Conservation (phyloP, 2,329 filamentous ascomycete genomes). For the Botrytis byssoidea region DNA sequence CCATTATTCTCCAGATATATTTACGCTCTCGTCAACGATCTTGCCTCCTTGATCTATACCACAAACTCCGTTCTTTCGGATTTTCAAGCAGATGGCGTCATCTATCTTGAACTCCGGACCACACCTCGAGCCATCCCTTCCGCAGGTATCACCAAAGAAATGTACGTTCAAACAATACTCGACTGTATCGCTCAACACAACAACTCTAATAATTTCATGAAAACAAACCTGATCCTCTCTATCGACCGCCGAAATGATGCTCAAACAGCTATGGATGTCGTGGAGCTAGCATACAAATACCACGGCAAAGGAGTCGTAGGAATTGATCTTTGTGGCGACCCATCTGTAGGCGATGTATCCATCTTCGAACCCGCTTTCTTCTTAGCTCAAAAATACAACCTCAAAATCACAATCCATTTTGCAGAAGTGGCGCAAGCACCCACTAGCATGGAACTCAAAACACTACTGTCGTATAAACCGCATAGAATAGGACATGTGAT, state of each 20-base stretch:
- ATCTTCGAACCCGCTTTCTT: constrained; percentile 59
- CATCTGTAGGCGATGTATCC: constrained; percentile 58
- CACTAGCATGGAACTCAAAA: not conserved
- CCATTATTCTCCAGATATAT: constrained; percentile 77
- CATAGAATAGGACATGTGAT: not conserved
- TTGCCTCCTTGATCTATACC: constrained; percentile 57
- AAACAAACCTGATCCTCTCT: constrained; percentile 67
- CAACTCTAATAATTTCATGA: constrained; percentile 44
- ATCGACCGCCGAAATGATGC: constrained; percentile 65
- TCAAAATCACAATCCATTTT: constrained; percentile 55
- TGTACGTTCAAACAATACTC: constrained; percentile 67
- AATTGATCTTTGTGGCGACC: constrained; percentile 78
- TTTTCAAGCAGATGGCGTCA: constrained; percentile 69
- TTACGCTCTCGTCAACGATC: constrained; percentile 69
- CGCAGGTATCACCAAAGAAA: constrained; percentile 51
- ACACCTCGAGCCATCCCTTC: constrained; percentile 65
- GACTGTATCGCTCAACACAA: constrained; percentile 56
- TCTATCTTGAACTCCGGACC: constrained; percentile 77
- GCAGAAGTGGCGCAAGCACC: not conserved
- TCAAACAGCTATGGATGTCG: constrained; percentile 59
- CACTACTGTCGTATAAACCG: not conserved
- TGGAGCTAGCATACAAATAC: constrained; percentile 61
- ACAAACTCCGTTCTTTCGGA: constrained; percentile 63
- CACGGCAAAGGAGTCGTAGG: constrained; percentile 64
- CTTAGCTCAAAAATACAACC: constrained; percentile 52